Conservation (phyloP, 176 grass and related monocot genomes). For the Saccharum officinarum region DNA sequence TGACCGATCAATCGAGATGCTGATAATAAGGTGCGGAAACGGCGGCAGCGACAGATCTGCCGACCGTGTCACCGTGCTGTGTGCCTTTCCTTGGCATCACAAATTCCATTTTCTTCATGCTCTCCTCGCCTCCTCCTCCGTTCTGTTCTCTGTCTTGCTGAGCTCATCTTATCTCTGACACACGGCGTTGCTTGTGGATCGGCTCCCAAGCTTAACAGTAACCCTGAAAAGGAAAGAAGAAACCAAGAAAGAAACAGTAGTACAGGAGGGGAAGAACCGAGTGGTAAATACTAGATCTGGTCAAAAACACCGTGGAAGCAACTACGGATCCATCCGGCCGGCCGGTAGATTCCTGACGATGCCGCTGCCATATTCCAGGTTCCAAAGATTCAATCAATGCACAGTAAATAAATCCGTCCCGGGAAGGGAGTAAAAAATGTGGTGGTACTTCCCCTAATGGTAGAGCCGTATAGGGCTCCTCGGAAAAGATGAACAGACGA, state of each 20-base stretch:
- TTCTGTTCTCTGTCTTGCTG: not conserved
- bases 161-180: not conserved
- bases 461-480: slow-evolving; percentile 22
- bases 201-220: not conserved
- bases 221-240: slow-evolving; percentile 23
- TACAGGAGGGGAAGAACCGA: not conserved
- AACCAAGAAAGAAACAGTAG: not conserved
- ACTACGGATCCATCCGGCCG: slow-evolving; percentile 15
- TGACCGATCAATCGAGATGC: slow-evolving; percentile 17
- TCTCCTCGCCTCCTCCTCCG: not conserved
- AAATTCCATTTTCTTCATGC: not conserved
- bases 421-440: slow-evolving; percentile 32
- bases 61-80: not conserved
- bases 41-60: slow-evolving; percentile 41
- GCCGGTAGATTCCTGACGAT: slow-evolving; percentile 26
- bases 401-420: slow-evolving; percentile 42
- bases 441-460: not conserved
- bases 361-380: not conserved
- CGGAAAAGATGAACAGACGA: slow-evolving; percentile 53
- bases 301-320: not conserved
- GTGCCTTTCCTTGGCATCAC: not conserved
- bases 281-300: not conserved
- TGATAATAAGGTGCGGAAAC: not conserved
- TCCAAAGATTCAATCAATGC: slow-evolving; percentile 35
- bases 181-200: not conserved